Conservation (phyloP, 2,329 filamentous ascomycete genomes). For the Cladophialophora bantiana region DNA sequence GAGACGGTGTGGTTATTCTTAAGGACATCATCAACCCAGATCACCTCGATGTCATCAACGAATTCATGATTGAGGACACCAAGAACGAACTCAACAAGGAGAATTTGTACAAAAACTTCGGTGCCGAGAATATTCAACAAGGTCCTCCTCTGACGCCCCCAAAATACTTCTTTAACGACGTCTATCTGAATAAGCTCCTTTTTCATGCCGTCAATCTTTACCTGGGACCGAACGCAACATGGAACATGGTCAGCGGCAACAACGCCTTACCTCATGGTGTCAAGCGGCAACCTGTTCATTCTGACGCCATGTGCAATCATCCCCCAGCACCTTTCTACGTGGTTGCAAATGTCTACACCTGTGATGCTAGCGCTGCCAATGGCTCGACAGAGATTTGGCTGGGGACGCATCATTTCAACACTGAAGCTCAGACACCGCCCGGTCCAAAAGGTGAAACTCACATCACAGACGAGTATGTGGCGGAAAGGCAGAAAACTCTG, state of each 20-base stretch:
- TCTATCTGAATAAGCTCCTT: slow-evolving; percentile 48
- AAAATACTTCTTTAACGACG: slow-evolving; percentile 38
- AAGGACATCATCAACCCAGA: slow-evolving; percentile 29
- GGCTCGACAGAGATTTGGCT: slow-evolving; percentile 61
- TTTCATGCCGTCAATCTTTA: slow-evolving; percentile 45
- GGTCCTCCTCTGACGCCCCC: slow-evolving; percentile 29
- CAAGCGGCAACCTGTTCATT: slow-evolving; percentile 51
- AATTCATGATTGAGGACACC: slow-evolving; percentile 60
- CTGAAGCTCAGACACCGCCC: slow-evolving; percentile 41
- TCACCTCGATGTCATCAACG: slow-evolving; percentile 56
- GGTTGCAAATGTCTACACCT: slow-evolving; percentile 56
- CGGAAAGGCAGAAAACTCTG: slow-evolving; percentile 43
- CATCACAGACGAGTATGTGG: slow-evolving; percentile 46
- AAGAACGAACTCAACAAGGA: slow-evolving; percentile 41
- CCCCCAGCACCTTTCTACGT: slow-evolving; percentile 54
- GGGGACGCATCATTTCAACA: slow-evolving; percentile 54
- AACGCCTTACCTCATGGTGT: slow-evolving; percentile 48
- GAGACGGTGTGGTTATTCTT: slow-evolving; percentile 49
- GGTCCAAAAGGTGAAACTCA: slow-evolving; percentile 36
- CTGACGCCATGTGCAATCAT: slow-evolving; percentile 56
- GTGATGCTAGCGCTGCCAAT: slow-evolving; percentile 54
- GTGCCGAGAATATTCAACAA: slow-evolving; percentile 51
- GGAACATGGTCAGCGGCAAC: slow-evolving; percentile 44
- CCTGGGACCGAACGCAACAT: slow-evolving; percentile 44
- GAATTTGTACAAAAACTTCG: slow-evolving; percentile 41